phyloP scores from a whole-genome alignment of 805 yeast species.

The Metschnikowia bowlesiae region DNA sequence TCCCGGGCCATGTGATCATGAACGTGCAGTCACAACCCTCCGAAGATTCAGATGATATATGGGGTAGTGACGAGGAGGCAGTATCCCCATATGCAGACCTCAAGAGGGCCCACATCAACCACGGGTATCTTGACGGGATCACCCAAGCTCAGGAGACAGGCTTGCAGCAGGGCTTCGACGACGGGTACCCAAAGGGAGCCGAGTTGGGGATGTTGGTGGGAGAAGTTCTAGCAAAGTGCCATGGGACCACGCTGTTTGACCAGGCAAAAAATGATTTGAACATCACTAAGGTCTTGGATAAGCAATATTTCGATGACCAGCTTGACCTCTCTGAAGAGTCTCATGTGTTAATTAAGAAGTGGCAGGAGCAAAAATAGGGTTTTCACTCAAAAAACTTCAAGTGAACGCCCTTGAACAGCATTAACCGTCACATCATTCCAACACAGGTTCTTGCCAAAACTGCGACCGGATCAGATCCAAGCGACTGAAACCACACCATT shows the following conservation, averaged over 20 bases:
- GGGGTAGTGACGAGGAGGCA: constrained; percentile 27
- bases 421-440: neutral
- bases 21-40: neutral
- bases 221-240: constrained; percentile 48
- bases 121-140: constrained; percentile 83
- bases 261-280: constrained; percentile 50
- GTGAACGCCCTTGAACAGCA: no score
- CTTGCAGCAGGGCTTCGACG: constrained; percentile 77
- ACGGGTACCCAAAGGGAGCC: constrained; percentile 75
- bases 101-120: constrained; percentile 62
- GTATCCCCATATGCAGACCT: constrained; percentile 26
- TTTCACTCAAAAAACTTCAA: neutral
- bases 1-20: neutral
- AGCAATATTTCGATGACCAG: constrained; percentile 49
- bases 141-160: constrained; percentile 61
- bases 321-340: constrained; percentile 29
- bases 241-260: constrained; percentile 18
- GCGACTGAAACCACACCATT: no score
- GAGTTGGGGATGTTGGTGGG: constrained; percentile 65
- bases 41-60: constrained; percentile 25
- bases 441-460: neutral
- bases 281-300: constrained; percentile 54
- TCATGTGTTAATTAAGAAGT: constrained; percentile 37
- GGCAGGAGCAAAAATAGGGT: constrained; percentile 28
- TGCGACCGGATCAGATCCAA: no score